Evolutionary conservation across 2,329 filamentous ascomycete genomes (phyloP).

Genomic region (Neonectria coccinea): DNA sequence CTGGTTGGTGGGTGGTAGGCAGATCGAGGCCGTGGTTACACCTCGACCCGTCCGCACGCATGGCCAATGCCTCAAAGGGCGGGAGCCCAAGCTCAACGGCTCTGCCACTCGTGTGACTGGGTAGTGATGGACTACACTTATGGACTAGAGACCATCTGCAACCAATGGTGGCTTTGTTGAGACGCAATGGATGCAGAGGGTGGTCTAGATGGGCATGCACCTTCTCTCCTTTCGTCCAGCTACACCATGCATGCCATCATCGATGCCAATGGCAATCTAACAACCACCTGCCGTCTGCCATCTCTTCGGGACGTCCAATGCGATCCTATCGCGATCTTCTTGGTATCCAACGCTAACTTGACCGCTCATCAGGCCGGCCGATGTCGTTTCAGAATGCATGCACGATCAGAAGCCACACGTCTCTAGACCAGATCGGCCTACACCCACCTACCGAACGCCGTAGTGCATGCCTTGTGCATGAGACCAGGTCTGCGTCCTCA

Average conservation of each 20-base stretch:
- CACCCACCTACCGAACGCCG: not conserved
- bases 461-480: conserved; percentile 12
- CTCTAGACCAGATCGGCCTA: conserved; percentile 11
- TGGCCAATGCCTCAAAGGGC: conserved; percentile 3
- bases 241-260: conserved; percentile 6
- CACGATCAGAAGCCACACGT: conserved; percentile 3
- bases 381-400: conserved; percentile 14
- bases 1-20: conserved; percentile 21
- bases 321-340: conserved; percentile 12
- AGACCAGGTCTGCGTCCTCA: not conserved
- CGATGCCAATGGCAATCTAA: not conserved
- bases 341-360: conserved; percentile 16
- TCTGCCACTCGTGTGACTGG: conserved; percentile 17
- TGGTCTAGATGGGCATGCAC: conserved; percentile 12
- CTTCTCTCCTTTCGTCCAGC: conserved; percentile 2
- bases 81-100: conserved; percentile 22
- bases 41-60: conserved; percentile 8
- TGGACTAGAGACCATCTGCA: not conserved
- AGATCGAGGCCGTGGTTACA: conserved; percentile 10
- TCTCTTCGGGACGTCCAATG: not conserved
- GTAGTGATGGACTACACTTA: conserved; percentile 2
- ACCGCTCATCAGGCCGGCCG: conserved; percentile 18
- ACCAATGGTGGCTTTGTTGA: conserved; percentile 17
- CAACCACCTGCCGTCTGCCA: not conserved
- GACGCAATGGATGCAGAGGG: conserved; percentile 4